Percentiles rank a stretch among this genome's conserved stretches.
Evolutionary conservation across 768 basidiomycete genomes (phyloP).

Genomic region (Termitomyces sp.): DNA sequence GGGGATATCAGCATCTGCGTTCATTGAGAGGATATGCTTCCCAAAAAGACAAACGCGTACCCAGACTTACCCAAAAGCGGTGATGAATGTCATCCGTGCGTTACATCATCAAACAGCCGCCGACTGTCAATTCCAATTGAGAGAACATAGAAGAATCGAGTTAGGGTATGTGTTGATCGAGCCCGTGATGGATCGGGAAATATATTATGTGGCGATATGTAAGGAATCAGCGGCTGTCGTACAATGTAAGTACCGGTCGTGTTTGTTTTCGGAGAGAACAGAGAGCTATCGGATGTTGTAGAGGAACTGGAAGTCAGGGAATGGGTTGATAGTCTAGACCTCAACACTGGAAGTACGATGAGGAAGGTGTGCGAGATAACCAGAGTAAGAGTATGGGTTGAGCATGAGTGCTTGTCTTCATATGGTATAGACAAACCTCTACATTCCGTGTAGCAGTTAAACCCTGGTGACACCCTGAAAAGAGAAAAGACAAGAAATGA

Average conservation of each 20-base stretch:
- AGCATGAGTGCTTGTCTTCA: neutral
- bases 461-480: neutral
- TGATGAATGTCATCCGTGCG: neutral
- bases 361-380: neutral
- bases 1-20: neutral
- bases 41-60: neutral
- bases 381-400: neutral
- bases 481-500: neutral
- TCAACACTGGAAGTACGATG: neutral
- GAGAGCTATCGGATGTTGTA: neutral
- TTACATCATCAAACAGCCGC: neutral
- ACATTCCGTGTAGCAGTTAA: neutral
- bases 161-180: neutral
- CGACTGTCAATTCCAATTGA: neutral
- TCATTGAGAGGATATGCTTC: neutral
- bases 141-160: neutral
- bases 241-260: neutral
- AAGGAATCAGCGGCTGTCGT: neutral
- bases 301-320: neutral
- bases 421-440: neutral
- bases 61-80: neutral
- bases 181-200: neutral
- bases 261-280: neutral
- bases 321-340: neutral
- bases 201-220: neutral